Conservation (phyloP, 2,329 filamentous ascomycete species). For the Phialophora expanda region DNA sequence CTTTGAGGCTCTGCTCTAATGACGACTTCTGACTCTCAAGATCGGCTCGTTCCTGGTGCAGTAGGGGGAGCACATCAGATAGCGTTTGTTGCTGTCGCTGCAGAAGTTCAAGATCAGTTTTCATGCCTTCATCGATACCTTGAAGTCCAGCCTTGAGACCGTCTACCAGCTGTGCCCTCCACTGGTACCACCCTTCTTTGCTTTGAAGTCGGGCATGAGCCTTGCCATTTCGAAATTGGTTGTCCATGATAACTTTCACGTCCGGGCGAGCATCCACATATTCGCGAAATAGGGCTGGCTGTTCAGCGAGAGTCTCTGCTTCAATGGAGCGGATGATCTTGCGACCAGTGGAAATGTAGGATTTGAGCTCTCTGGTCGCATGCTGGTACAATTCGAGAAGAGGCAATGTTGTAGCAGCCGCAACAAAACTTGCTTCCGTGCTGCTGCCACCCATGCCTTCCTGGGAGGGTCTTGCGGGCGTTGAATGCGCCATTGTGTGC, state of each 20-base stretch:
- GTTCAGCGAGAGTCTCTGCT: slow-evolving; percentile 83
- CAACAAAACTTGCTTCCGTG: slow-evolving; percentile 57
- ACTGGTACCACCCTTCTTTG: slow-evolving; percentile 98
- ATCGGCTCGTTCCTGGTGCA: slow-evolving; percentile 65
- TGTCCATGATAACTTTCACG: slow-evolving; percentile 86
- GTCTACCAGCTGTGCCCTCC: slow-evolving; percentile 86
- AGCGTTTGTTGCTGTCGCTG: slow-evolving; percentile 72
- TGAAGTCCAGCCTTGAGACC: slow-evolving; percentile 81
- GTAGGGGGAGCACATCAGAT: slow-evolving; percentile 67
- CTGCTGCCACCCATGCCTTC: slow-evolving; percentile 17
- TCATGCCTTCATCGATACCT: slow-evolving; percentile 77
- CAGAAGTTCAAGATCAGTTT: slow-evolving; percentile 70
- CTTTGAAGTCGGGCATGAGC: slow-evolving; percentile 86
- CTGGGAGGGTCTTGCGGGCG: slow-evolving; percentile 20
- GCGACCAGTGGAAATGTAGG: slow-evolving; percentile 92
- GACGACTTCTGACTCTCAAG: slow-evolving; percentile 69
- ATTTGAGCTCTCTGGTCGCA: slow-evolving; percentile 85
- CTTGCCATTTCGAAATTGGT: slow-evolving; percentile 97
- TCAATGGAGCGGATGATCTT: slow-evolving; percentile 91
- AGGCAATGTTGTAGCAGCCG: slow-evolving; percentile 87
- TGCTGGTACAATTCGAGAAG: slow-evolving; percentile 96
- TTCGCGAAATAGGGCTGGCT: slow-evolving; percentile 87
- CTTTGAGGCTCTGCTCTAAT: slow-evolving; percentile 73
- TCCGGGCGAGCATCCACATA: slow-evolving; percentile 86
- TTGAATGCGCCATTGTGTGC: slow-evolving; percentile 66